Evolutionary conservation across 768 basidiomycete species (phyloP), one percentile per base, ranked within the genome.

Genomic region (Pulveroboletus sp.): DNA sequence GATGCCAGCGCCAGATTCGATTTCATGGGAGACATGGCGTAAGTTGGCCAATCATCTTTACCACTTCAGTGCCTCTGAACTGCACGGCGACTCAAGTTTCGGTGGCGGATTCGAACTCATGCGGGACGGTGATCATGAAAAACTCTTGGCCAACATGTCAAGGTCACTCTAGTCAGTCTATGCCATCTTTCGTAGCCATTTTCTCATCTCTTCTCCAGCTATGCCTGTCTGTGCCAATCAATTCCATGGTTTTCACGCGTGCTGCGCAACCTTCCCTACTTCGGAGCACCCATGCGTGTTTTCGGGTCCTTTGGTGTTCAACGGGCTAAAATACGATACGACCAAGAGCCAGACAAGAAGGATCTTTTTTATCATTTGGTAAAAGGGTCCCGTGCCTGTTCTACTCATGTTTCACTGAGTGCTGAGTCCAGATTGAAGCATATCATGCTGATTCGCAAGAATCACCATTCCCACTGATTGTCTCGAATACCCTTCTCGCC

Each of bases 351-450:
- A 18, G 48, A 50, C 8, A 54, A 12, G 38, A 65, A 65, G 41
- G 63, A 65, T 43, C 63, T 63, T 28, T 77, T 75, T 61, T 72
- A 77, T 56, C 71, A 78, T 50, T 61, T 79, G 51, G 77, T 78
- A 46, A 49, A 47, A 35, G 5, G 9, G 9, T 6, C 14, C 8
- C 31, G 28, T 17, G n/a, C 32, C 14, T 24, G 7, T 8, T 14
- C 7, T 12, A 9, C 12, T 41, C 11, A 17, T 38, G n/a, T 45
- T 31, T 45, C 10, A 24, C 37, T 50, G 10, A 60, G 6, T 39
- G 33, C 18, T 15, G 36, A 33, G 40, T 60, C 33, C 60, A 72
- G 53, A 64, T 66, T 26, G 56, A 53, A 5, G 60, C 58, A 21
- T 63, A 62, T 21, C 51, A 55, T 15, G 50, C 57, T 36, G 61